Evolutionary conservation across 2,329 filamentous ascomycete genomes (phyloP).

Genomic region (Fusarium chaquense): DNA sequence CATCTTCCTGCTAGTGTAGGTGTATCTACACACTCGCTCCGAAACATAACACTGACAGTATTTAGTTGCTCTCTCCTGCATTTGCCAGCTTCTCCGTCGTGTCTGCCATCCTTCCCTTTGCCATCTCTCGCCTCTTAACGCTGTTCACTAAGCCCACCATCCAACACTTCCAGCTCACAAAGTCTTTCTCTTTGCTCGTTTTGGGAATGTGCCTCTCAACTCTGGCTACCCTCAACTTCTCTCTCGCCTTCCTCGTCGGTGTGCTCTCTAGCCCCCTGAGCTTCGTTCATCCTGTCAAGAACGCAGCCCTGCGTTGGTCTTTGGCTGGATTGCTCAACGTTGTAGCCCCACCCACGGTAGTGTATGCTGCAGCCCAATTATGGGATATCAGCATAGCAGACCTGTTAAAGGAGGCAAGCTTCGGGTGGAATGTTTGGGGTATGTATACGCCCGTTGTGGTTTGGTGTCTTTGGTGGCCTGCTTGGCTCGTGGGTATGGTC

Average conservation of each 20-base stretch:
- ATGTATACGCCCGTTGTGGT: conserved; percentile 89
- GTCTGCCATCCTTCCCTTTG: conserved; percentile 68
- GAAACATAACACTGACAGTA: conserved; percentile 8
- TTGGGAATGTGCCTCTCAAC: conserved; percentile 92
- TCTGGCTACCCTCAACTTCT: conserved; percentile 96
- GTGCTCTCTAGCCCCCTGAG: conserved; percentile 81
- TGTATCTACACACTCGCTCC: neutral
- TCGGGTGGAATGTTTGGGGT: conserved; percentile 90
- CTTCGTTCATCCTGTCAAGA: conserved; percentile 71
- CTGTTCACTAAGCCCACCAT: conserved; percentile 64
- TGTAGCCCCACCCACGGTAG: conserved; percentile 71
- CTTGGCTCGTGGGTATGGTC: conserved; percentile 78
- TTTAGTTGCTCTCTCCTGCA: conserved; percentile 68
- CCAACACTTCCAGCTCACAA: conserved; percentile 82
- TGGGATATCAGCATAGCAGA: conserved; percentile 61
- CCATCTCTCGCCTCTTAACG: conserved; percentile 68
- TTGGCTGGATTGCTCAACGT: conserved; percentile 67
- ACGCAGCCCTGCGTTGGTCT: conserved; percentile 55
- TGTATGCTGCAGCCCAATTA: conserved; percentile 59
- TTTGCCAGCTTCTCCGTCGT: conserved; percentile 69
- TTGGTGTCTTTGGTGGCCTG: conserved; percentile 97
- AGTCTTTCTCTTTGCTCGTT: conserved; percentile 91
- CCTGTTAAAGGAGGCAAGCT: conserved; percentile 78
- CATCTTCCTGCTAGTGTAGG: conserved; percentile 74
- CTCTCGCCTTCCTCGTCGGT: conserved; percentile 86